Conservation (phyloP, 257 asterid genomes). For the Scutellaria minor region DNA sequence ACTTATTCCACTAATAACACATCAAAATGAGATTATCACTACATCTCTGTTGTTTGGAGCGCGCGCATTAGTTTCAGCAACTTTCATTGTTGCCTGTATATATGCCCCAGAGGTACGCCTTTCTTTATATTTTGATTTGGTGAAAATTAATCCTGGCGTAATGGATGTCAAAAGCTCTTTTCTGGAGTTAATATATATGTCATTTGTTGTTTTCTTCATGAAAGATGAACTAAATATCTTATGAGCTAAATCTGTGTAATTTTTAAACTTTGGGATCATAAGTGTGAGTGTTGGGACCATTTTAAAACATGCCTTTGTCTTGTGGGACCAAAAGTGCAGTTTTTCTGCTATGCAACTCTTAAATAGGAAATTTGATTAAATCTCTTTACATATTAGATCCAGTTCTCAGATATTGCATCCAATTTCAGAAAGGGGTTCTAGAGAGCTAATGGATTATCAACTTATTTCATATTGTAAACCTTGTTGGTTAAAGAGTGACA, state of each 20-base stretch:
- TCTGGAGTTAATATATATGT: neutral
- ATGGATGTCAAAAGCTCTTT: neutral
- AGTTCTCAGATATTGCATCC: neutral
- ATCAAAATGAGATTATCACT: slow-evolving; percentile 54
- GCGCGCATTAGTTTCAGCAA: slow-evolving; percentile 65
- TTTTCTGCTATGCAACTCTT: neutral
- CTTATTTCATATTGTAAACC: neutral
- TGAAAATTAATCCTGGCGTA: neutral
- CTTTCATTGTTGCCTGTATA: slow-evolving; percentile 54
- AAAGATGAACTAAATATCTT: too few species aligned
- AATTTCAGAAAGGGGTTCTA: too few species aligned
- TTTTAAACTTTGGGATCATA: too few species aligned
- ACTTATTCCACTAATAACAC: slow-evolving; percentile 59
- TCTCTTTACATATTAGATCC: neutral
- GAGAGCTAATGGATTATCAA: neutral
- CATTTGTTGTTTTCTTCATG: neutral
- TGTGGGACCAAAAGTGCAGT: too few species aligned
- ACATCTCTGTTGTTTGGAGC: slow-evolving; percentile 66
- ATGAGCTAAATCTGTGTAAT: too few species aligned
- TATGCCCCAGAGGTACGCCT: slow-evolving; percentile 72
- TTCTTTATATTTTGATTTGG: slow-evolving; percentile 1
- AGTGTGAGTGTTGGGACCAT: too few species aligned
- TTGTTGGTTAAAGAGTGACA: neutral
- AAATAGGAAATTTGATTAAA: neutral
- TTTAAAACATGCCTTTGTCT: too few species aligned